phyloP scores from a whole-genome alignment of 106 monocot genomes.

The Posidonia australis region DNA sequence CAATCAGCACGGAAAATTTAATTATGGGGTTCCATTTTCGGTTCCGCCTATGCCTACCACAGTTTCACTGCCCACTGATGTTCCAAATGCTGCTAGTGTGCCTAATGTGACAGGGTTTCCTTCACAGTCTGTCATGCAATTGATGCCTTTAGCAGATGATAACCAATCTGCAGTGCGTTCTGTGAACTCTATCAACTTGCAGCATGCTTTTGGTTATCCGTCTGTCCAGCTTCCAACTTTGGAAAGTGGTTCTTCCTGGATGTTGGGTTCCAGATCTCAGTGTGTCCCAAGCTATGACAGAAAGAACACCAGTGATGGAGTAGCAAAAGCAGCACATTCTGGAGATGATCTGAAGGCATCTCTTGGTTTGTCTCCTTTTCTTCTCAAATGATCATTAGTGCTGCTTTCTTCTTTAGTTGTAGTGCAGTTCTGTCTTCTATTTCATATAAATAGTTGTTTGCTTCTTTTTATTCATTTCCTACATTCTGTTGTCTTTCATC shows the following conservation, averaged over 20 bases:
- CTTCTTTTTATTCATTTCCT: too few species aligned
- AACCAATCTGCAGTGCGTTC: conserved; percentile 15
- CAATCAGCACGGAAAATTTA: conserved; percentile 23
- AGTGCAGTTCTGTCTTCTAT: neutral
- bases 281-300: conserved; percentile 18
- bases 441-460: neutral
- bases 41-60: conserved; percentile 31
- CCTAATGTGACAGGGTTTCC: conserved; percentile 22
- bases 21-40: conserved; percentile 40
- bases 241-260: conserved; percentile 66
- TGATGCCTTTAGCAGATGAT: conserved; percentile 28
- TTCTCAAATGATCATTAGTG: too few species aligned
- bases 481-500: too few species aligned
- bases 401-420: conserved; percentile 1
- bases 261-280: conserved; percentile 39
- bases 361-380: conserved; percentile 33
- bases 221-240: conserved; percentile 68
- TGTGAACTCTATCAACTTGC: conserved; percentile 23
- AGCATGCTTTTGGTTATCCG: conserved; percentile 73
- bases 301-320: conserved; percentile 17
- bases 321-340: conserved; percentile 11
- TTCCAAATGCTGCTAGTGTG: conserved; percentile 12
- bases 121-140: conserved; percentile 34
- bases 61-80: conserved; percentile 24
- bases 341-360: conserved; percentile 37